Percentiles rank a stretch among this genome's conserved stretches.
phyloP scores from a whole-genome alignment of 441 rosid species.

The Euphorbia celastroides region DNA sequence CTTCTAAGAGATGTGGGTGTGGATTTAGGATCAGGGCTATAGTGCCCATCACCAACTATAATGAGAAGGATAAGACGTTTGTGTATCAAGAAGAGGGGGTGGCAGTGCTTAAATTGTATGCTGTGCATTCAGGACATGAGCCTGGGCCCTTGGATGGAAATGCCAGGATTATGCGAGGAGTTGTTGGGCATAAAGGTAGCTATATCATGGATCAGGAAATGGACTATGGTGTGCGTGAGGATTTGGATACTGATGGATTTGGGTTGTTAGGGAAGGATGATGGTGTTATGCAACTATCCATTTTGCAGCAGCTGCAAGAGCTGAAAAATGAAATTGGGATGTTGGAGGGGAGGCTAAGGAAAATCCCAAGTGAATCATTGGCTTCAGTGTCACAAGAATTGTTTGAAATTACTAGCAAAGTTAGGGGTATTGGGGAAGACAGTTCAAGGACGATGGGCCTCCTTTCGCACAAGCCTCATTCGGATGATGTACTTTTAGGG shows the following conservation, averaged over 20 bases:
- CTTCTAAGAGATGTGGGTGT: constrained; percentile 93
- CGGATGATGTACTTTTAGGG: constrained; percentile 65
- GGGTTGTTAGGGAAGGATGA: constrained; percentile 66
- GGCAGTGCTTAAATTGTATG: constrained; percentile 88
- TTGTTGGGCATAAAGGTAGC: constrained; percentile 84
- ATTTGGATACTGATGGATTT: constrained; percentile 59
- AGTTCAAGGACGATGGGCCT: constrained; percentile 45
- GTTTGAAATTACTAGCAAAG: constrained; percentile 60
- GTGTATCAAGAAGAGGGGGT: constrained; percentile 93
- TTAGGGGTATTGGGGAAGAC: constrained; percentile 70
- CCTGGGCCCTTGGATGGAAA: constrained; percentile 96
- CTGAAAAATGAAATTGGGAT: constrained; percentile 58
- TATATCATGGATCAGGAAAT: constrained; percentile 69
- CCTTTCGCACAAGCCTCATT: constrained; percentile 47
- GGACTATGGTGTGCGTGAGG: constrained; percentile 82
- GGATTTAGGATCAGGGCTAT: constrained; percentile 96
- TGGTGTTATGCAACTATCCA: constrained; percentile 53
- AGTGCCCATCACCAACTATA: constrained; percentile 87
- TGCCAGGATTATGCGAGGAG: constrained; percentile 94
- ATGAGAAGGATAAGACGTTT: constrained; percentile 91
- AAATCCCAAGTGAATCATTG: constrained; percentile 52
- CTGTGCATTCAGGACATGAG: constrained; percentile 96
- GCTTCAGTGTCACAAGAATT: constrained; percentile 71
- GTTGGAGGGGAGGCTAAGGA: constrained; percentile 66
- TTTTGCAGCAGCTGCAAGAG: constrained; percentile 82